A percentile compares a stretch with the other conserved stretches of the same genome.
Conservation (phyloP, 305 asterid genomes). For the Solanum hybrid region DNA sequence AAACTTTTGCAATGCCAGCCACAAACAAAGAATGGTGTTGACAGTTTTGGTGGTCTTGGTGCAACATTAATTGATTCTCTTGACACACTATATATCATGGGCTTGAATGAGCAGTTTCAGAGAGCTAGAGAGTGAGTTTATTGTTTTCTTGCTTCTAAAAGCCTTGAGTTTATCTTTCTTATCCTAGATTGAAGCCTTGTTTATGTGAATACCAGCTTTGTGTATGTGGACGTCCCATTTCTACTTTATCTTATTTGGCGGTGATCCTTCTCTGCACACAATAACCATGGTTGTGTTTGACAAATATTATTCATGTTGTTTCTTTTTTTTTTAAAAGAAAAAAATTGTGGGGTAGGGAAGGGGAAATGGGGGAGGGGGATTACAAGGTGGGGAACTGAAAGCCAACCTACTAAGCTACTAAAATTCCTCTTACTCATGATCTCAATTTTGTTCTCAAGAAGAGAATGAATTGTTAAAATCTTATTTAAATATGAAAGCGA, state of each 20-base stretch:
- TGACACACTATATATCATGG: constrained; percentile 94
- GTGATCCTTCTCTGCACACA: background rate
- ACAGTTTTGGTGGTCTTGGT: constrained; percentile 99
- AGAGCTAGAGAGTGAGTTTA: constrained; percentile 87
- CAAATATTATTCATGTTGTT: background rate
- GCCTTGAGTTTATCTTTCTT: background rate
- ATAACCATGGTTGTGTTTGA: background rate
- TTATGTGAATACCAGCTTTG: background rate
- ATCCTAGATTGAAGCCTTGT: background rate
- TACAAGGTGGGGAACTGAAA: background rate
- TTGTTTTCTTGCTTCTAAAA: background rate
- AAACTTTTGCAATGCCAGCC: constrained; percentile 51
- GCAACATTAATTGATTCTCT: constrained; percentile 93
- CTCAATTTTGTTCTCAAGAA: background rate
- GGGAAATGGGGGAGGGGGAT: background rate
- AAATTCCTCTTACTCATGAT: background rate
- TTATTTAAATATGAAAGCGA: background rate
- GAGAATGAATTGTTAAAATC: background rate
- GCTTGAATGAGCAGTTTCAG: constrained; percentile 87
- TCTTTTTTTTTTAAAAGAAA: background rate
- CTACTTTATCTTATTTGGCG: background rate
- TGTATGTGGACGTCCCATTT: background rate
- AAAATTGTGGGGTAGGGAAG: background rate
- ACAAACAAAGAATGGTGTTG: constrained; percentile 72
- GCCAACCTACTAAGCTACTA: background rate